Evolutionary conservation across 2,329 filamentous ascomycete species (phyloP), one percentile per base, ranked within the genome.

Genomic region (Aspergillus pseudonomiae): DNA sequence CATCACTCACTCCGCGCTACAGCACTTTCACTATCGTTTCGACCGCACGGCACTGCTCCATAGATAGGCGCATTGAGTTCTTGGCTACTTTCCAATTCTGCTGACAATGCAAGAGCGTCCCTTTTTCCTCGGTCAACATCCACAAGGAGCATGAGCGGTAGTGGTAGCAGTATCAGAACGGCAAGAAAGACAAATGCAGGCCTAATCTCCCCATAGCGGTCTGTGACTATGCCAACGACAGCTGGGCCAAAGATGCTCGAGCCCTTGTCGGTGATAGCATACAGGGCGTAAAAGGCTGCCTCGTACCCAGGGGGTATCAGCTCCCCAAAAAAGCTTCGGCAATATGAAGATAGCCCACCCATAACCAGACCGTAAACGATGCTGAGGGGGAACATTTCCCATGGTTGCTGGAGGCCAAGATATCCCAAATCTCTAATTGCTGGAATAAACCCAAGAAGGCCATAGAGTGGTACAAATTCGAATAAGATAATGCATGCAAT

Each of bases 231-330:
- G 1, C 94, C 95, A 0, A 99, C 95, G 74, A 99, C 94, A 0
- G 93, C 91, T 0, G 95, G 95, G 0, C 95, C 95, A 77, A 99
- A 97, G 2, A 98, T 84, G 74, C 92, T 96, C 26, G 91, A 95
- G 1, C 94, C 94, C 78, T 99, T 99, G 77, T 99, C 95, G 1
- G 95, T 98, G 67, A 98, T 97, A 41, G 95, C 95, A 75, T 98
- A 99, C 1, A 99, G 83, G 0, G 94, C 94, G 75, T 96, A 99
- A 75, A 99, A 99, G 0, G 94, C 94, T 0, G 95, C 94, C 79
- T 99, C 95, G 34, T 91, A 96, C 4, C 95, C 95, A 0, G 93
- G 92, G 1, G 95, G 95, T 61, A 99, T 96, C 62, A 99, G 84
- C 77, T 98, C 94, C 45, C 93, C 94, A 74, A 92, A 99, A 5